Base-by-base conservation (phyloP, 257 asterid genomes). In the Perilla frutescens region DNA sequence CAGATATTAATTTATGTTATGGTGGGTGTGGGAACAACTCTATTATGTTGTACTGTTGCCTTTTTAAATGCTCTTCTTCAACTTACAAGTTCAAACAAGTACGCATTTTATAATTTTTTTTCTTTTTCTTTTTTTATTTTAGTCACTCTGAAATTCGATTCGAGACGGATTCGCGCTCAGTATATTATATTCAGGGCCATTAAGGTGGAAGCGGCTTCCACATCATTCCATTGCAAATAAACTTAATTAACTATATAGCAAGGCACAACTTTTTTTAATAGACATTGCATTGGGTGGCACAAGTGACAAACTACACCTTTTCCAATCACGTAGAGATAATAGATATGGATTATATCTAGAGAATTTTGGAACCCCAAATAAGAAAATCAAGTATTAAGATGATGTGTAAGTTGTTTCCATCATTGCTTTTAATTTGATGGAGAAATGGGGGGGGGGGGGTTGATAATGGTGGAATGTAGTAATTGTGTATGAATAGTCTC, bases 301-400 rank as follows among this genome's bases (percentile, higher is more conserved):
- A 83, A 62, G 72, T 64, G 89, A 87, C 92, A 85, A 87, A 79
- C 11, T 63, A 73, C 8, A 48, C 80, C 89, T 83, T 89, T 84
- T 67, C 47, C 66, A 51, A 39, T 26, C 47, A 43, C 58, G 60
- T 59, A 12, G 77, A 15, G 81, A 73, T 48, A 53, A 53, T 20
- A 37, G 81, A 77, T 84, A 43, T 78, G 84, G 73, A 72, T 79
- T 79, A 81, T 77, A 79, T 84, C 77, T 72, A 40, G 11, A 79
- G 79, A 79, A 87, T 87, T 83, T 77, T 69, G 65, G 20, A 71
- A 26, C 47, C 50, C 59, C 37, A 37, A 36, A 51, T 5, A 57
- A 40, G 41, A 47, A 31, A 68, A 49, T 1, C 15, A 1, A 62
- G 6, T 29, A 57, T 54, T 45, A 56, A 61, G 79, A 82, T 62